A percentile compares a stretch with the other conserved stretches of the same genome.
These are phyloP conservation scores for Syncephalastrum racemosum DNA, from an alignment of 371 early-diverging fungal species.

Conservation along the genomic window DNA sequence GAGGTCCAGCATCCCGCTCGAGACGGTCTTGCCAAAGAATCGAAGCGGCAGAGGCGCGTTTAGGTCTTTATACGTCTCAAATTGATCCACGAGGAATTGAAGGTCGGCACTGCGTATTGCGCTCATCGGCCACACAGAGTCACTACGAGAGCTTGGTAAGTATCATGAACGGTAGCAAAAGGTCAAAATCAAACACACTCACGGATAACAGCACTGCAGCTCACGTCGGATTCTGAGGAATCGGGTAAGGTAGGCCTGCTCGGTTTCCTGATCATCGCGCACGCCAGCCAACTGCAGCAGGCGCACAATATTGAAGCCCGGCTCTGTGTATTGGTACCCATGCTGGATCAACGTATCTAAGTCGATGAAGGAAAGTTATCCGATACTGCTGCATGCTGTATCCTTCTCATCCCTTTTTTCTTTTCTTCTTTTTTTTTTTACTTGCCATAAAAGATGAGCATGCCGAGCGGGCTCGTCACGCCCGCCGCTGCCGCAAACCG, in stretches of 20 bases:
- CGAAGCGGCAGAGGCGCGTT: not conserved
- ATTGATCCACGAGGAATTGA: constrained; percentile 23
- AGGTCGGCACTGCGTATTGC: constrained; percentile 32
- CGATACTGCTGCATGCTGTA: too few species aligned
- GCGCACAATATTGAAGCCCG: constrained; percentile 35
- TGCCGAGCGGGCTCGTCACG: constrained; percentile 29
- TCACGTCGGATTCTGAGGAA: constrained; percentile 35
- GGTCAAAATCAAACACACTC: too few species aligned
- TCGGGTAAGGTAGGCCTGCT: constrained; percentile 27
- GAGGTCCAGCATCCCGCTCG: not conserved
- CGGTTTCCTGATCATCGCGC: constrained; percentile 19
- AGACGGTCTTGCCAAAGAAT: constrained; percentile 5
- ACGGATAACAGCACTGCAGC: constrained; percentile 45
- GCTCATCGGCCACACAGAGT: constrained; percentile 41
- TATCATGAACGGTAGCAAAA: not conserved
- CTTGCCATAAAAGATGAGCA: constrained; percentile 45
- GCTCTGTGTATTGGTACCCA: constrained; percentile 41
- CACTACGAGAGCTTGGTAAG: constrained; percentile 15
- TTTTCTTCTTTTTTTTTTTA: not conserved
- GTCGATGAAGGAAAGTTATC: not conserved
- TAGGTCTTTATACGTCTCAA: constrained; percentile 22
- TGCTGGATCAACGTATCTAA: constrained; percentile 45
- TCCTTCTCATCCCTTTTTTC: too few species aligned
- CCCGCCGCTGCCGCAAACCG: constrained; percentile 33
- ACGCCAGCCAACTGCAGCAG: constrained; percentile 32